Base-by-base conservation (phyloP, 208 protist species). In the Acanthamoeba healyi region DNA sequence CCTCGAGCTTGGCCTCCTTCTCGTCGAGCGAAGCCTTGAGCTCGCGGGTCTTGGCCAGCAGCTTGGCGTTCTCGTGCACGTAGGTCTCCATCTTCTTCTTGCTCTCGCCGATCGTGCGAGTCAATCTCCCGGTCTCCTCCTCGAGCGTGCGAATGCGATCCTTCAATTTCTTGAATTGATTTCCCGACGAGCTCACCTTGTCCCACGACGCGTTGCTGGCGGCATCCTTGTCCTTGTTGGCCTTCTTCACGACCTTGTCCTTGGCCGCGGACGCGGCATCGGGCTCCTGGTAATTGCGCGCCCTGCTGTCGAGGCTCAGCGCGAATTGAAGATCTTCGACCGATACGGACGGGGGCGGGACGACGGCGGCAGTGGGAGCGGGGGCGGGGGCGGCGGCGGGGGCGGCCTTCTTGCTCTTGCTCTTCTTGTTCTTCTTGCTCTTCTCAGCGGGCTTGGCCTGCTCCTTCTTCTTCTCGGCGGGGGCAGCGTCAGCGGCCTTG, bases 91-190 rank as follows among this genome's bases (percentile, higher is more conserved):
- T 49, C 74, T 14, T 54, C 74, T 46, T 84, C 42, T 56, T 84
- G 74, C 32, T 19, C 10, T 84, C 74, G 74, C 12, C 19, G 42
- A 84, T 84, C n/a, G 26, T 56, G 42, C 12, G 14, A 0, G 9
- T 56, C 12, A 56, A 36, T 26, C 42, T 24, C 22, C 1, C 22
- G 26, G 40, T 56, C 74, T 84, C 74, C 74, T 84, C 74, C 40
- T 84, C 74, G n/a, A 84, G 74, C 0, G 38, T 56, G 26, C 44
- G 38, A 36, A 84, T 84, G 38, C 74, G 38, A 56, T 84, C 74
- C 74, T 84, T 84, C 42, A 84, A 84, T 56, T 84, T 84, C 74
- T 84, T 49, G 74, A 58, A 56, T 84, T 84, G 74, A 29, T 46
- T 56, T 38, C 74, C 74, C 36, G 74, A n/a, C 29, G 74, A 56